Conservation (phyloP, 2,329 filamentous ascomycete species). For the Arthrobotrys pseudoclavata region DNA sequence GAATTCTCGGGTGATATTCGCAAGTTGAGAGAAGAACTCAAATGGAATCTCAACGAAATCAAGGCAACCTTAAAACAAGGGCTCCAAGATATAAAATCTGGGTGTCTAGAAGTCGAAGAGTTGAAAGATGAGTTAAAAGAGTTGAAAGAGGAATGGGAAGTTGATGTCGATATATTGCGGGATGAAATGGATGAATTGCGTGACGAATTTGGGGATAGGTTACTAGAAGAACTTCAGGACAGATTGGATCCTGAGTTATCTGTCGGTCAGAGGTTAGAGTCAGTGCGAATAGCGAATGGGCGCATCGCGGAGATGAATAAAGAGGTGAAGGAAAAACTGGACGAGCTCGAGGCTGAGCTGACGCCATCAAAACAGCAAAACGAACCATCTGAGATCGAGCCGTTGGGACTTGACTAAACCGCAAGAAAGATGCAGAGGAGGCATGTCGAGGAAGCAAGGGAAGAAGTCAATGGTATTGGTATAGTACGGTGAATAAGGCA, state of each 20-base stretch:
- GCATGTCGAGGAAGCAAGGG: too few species aligned
- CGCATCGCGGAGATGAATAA: background rate
- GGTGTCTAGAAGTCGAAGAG: background rate
- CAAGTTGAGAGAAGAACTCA: background rate
- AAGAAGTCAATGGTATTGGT: too few species aligned
- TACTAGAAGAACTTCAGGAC: background rate
- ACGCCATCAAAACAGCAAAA: background rate
- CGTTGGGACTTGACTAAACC: background rate
- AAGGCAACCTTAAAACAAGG: background rate
- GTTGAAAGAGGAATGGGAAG: background rate
- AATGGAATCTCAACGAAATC: background rate
- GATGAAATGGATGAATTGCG: background rate
- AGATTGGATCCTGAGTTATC: background rate
- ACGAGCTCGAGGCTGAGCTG: background rate
- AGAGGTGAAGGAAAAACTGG: background rate
- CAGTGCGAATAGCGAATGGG: background rate
- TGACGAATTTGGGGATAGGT: background rate
- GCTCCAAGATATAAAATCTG: background rate
- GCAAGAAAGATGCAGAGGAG: background rate
- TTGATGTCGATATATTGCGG: background rate
- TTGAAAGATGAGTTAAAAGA: background rate
- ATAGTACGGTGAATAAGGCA: too few species aligned
- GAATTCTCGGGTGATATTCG: background rate
- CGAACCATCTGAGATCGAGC: background rate
- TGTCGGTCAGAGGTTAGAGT: background rate